phyloP scores from a whole-genome alignment of 1,284 basidiomycete genomes.

The Vanrija pseudolonga region DNA sequence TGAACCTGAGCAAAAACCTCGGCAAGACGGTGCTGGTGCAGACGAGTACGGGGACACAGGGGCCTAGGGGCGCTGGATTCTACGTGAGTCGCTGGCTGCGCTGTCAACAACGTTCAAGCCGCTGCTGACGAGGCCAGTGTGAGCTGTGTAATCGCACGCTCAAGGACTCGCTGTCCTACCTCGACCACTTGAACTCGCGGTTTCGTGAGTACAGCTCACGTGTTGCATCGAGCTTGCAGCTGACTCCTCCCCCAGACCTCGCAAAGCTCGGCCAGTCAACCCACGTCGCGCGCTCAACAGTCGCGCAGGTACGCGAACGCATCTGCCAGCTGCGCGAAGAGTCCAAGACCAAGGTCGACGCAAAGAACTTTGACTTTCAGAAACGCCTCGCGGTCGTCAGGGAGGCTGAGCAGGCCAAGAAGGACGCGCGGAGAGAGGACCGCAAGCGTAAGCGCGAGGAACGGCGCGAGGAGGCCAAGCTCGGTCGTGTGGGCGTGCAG shows the following conservation, averaged over 20 bases:
- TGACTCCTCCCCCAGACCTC: constrained; percentile 60
- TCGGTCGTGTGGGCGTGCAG: constrained; percentile 21
- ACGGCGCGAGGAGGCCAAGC: constrained; percentile 26
- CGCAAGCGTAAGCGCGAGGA: constrained; percentile 47
- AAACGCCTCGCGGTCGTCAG: constrained; percentile 78
- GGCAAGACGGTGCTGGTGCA: constrained; percentile 83
- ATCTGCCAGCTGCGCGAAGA: constrained; percentile 84
- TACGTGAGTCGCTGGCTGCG: constrained; percentile 49
- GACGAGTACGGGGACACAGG: constrained; percentile 63
- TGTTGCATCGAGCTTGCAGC: background rate
- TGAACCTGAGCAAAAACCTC: constrained; percentile 87
- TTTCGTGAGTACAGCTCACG: constrained; percentile 64
- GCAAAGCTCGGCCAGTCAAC: constrained; percentile 85
- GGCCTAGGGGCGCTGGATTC: constrained; percentile 85
- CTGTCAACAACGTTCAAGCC: background rate
- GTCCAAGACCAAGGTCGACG: constrained; percentile 70
- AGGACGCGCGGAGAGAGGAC: constrained; percentile 61
- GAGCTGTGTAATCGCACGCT: constrained; percentile 84
- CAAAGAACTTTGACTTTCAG: constrained; percentile 91
- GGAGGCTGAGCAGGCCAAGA: constrained; percentile 52
- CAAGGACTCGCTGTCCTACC: constrained; percentile 87
- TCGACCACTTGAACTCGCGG: constrained; percentile 94
- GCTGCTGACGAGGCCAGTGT: constrained; percentile 53
- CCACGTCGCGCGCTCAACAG: constrained; percentile 78
- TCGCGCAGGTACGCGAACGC: constrained; percentile 84